A percentile compares a stretch with the other conserved stretches of the same genome.
Evolutionary conservation across 345 rosid genomes (phyloP).

Genomic region (Microcos paniculata): DNA sequence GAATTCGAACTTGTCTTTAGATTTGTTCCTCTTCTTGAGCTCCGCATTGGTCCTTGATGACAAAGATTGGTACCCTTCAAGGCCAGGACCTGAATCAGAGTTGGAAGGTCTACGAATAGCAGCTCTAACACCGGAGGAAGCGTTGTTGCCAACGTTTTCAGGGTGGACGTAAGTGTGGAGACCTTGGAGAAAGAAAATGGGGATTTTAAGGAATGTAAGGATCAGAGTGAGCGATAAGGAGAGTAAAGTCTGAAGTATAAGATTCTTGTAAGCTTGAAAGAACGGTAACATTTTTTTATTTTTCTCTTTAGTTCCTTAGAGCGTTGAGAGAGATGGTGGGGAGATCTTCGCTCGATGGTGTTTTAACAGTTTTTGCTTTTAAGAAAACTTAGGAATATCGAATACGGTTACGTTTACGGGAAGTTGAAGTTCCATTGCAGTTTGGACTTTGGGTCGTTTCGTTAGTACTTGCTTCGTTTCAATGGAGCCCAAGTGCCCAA

Average conservation of each 20-base stretch:
- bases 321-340: background rate
- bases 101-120: conserved; percentile 67
- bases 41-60: conserved; percentile 42
- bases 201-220: conserved; percentile 57
- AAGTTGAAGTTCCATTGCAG: no score
- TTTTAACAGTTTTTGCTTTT: no score
- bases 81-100: conserved; percentile 31
- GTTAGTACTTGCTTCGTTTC: no score
- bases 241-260: conserved; percentile 44
- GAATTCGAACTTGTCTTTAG: conserved; percentile 79
- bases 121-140: conserved; percentile 52
- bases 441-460: no score
- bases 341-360: background rate
- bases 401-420: no score
- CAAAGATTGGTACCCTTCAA: conserved; percentile 24
- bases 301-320: background rate
- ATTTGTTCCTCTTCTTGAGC: conserved; percentile 47
- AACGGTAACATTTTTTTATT: conserved; percentile 36
- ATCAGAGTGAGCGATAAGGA: conserved; percentile 45
- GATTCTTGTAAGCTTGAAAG: conserved; percentile 49
- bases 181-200: conserved; percentile 63
- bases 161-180: conserved; percentile 89
- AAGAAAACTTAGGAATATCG: no score
- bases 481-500: no score
- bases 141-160: conserved; percentile 45